Percentiles rank a stretch among this genome's conserved stretches.
phyloP scores from a whole-genome alignment of 208 protist species.

The Trichomonas gallinae region DNA sequence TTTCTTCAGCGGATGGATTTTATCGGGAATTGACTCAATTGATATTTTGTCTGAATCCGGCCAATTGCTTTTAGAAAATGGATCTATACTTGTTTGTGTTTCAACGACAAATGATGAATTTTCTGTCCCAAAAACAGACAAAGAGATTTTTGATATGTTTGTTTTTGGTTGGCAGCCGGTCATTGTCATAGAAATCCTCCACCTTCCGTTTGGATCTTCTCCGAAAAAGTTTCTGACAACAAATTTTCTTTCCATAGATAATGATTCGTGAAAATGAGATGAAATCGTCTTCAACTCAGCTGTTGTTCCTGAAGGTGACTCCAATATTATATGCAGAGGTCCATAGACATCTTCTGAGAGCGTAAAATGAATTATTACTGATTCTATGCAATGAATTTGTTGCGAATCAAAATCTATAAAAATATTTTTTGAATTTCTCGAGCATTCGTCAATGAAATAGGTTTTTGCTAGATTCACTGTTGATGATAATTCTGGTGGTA shows the following conservation, averaged over 20 bases:
- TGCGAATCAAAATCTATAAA: neutral
- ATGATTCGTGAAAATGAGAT: too few relatives aligned
- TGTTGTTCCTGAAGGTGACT: neutral
- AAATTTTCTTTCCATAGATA: neutral
- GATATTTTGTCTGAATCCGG: neutral
- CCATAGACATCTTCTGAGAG: neutral
- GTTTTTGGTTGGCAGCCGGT: neutral
- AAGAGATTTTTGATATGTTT: neutral
- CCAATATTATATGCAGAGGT: neutral
- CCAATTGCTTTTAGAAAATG: neutral
- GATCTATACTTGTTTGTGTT: neutral
- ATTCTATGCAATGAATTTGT: neutral
- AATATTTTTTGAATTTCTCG: neutral
- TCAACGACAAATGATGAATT: neutral
- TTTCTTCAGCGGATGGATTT: neutral
- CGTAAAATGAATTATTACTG: neutral
- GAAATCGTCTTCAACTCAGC: neutral
- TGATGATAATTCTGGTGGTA: too few relatives aligned
- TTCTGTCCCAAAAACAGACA: neutral
- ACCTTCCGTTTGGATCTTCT: neutral
- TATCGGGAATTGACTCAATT: neutral
- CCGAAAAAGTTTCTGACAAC: neutral
- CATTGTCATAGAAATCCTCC: neutral
- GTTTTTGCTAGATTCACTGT: neutral
- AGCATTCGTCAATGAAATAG: neutral